A percentile compares a stretch with the other conserved stretches of the same genome.
Conservation (phyloP, 306 rosid species). For the Morella rubra region DNA sequence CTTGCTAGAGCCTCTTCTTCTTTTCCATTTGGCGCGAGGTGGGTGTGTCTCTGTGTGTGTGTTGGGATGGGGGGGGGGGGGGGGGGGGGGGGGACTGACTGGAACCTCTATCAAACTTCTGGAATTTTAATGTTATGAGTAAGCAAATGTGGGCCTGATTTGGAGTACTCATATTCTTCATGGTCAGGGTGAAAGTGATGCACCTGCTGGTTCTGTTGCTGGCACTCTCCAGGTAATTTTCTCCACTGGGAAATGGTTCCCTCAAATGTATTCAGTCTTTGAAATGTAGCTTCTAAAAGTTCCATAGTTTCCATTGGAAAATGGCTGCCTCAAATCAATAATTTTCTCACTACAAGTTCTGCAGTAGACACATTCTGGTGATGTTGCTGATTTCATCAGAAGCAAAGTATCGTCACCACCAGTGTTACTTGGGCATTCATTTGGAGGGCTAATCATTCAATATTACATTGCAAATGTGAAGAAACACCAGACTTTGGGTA, state of each 20-base stretch:
- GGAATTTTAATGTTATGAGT: slow-evolving; percentile 5
- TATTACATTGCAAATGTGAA: slow-evolving; percentile 59
- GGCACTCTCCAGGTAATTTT: slow-evolving; percentile 77
- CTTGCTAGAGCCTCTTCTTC: too few species aligned
- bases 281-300: not conserved
- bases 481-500: slow-evolving; percentile 48
- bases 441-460: slow-evolving; percentile 88
- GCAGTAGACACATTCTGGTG: slow-evolving; percentile 89
- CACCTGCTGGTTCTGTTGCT: slow-evolving; percentile 65
- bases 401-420: slow-evolving; percentile 51
- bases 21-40: too few species aligned
- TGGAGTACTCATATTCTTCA: slow-evolving; percentile 13
- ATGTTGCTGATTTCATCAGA: slow-evolving; percentile 73
- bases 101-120: slow-evolving; percentile 8
- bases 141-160: slow-evolving; percentile 21
- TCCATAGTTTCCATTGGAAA: not conserved
- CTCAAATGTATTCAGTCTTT: not conserved
- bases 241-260: slow-evolving; percentile 4
- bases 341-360: slow-evolving; percentile 33
- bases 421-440: slow-evolving; percentile 81
- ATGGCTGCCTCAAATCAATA: too few species aligned
- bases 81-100: not conserved
- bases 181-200: slow-evolving; percentile 87
- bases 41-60: too few species aligned
- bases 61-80: too few species aligned